These are phyloP conservation scores for Tylopilus plumbeoviolaceoides DNA, from an alignment of 768 basidiomycete species.

Conservation along the genomic window DNA sequence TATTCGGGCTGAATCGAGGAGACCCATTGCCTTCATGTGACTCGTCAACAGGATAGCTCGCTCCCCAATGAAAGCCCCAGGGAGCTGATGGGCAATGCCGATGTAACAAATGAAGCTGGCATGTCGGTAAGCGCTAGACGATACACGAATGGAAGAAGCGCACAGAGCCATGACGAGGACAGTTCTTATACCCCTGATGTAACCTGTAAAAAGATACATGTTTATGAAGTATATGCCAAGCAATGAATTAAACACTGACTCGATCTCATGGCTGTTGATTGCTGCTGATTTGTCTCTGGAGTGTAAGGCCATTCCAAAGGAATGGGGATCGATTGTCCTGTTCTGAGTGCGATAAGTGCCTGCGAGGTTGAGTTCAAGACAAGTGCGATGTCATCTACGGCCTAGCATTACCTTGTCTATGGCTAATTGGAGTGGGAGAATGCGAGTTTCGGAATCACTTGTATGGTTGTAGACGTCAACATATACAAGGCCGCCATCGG, in stretches of 20 bases:
- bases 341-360: slow-evolving; percentile 70
- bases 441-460: slow-evolving; percentile 63
- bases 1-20: too few species aligned
- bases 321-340: slow-evolving; percentile 49
- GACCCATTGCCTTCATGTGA: too few species aligned
- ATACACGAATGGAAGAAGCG: slow-evolving; percentile 17
- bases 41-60: too few species aligned
- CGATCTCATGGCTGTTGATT: slow-evolving; percentile 49
- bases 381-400: background rate
- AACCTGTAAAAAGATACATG: slow-evolving; percentile 39
- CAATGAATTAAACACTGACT: slow-evolving; percentile 36
- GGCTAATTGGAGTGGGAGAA: slow-evolving; percentile 75
- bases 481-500: slow-evolving; percentile 59
- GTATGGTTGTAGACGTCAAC: slow-evolving; percentile 64
- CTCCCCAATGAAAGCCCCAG: too few species aligned
- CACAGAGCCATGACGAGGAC: slow-evolving; percentile 67
- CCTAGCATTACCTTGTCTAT: slow-evolving; percentile 53
- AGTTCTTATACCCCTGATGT: slow-evolving; percentile 55
- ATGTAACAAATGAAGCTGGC: too few species aligned
- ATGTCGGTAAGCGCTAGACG: background rate
- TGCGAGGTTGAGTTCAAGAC: slow-evolving; percentile 24
- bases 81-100: slow-evolving; percentile 74
- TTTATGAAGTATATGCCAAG: background rate
- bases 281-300: slow-evolving; percentile 61
- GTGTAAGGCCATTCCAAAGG: slow-evolving; percentile 75